Evolutionary conservation across 2,329 filamentous ascomycete species (phyloP), one percentile per base, ranked within the genome.

Genomic region (Chrysosporium keratinophilum): DNA sequence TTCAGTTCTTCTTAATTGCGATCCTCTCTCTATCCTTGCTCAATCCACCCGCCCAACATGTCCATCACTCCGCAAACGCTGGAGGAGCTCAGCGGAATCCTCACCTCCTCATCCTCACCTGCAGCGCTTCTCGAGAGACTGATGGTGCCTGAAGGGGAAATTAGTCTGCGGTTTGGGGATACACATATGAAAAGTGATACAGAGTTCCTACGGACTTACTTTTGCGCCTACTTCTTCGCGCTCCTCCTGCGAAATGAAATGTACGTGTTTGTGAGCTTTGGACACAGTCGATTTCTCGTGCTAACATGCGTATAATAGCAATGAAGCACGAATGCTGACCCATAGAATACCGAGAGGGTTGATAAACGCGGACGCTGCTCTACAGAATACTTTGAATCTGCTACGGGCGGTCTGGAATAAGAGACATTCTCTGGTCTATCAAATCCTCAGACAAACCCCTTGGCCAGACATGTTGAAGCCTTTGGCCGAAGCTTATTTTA

Each of bases 211-310:
- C 66, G 65, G 57, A 56, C 64, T 6, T 73, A 67, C 55, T 72
- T 71, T 48, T 67, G 68, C 4, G 63, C 63, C 11, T 71, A 69
- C 54, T 64, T 72, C 45, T 64, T 72, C 45, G 65, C 66, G 5
- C 68, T 71, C 40, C 65, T 72, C 45, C 64, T 72, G 42, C 65
- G 64, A 9, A 63, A 70, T 47, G 63, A 72, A 60, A 62, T 70
- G 70, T 72, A 31, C 60, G 68, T 41, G 17, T 9, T 6, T 39
- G 48, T 14, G 17, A 35, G 19, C 20, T 28, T 2, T 31, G 9
- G 14, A 12, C 20, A 28, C 4, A 4, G 5, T 14, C 41, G 17
- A 23, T 20, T 7, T 23, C 12, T 33, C 20, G 9, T 10, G 14
- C 42, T 54, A 54, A 44, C 45, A 28, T 45, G 35, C 3, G 20